Evolutionary conservation across 306 rosid species (phyloP), one percentile per base, ranked within the genome.

Genomic region (Calophaca sinica): DNA sequence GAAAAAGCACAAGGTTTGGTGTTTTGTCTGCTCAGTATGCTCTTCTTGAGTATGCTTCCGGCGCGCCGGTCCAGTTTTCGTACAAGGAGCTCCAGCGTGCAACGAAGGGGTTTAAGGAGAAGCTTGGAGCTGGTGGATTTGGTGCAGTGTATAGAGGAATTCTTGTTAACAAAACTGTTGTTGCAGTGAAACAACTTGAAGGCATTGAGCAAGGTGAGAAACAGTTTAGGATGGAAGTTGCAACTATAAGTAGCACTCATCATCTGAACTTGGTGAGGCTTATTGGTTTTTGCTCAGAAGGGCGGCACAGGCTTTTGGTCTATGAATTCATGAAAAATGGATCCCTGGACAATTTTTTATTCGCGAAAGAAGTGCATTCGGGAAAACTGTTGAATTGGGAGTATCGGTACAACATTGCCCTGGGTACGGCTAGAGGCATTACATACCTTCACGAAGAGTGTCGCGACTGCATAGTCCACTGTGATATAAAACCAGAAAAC

Each of bases 31-130:
- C 90, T 54, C 89, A 89, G 9, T 87, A 90, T 69, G 91, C 94
- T n/a, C 96, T 94, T 70, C 91, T 94, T 41, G 98, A 94, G 86
- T 94, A 94, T 85, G 98, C 98, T 49, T 94, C 98, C 5, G 93
- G 98, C 12, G 98, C 97, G 0, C 97, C 98, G 0, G 87, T 90
- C 41, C 97, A 94, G 85, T 94, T 94, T 80, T 79, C 89, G 1
- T 87, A 79, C 70, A 91, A 82, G 84, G 96, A 94, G 42, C 96
- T 94, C 14, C 87, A 86, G 73, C 90, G 88, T 3, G 76, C 88
- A 1, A 91, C 98, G 0, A 90, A 90, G 49, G 96, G 96, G 38
- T 91, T 89, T 86, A 87, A 84, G 87, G 98, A 94, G 74, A 89
- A 87, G 86, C 97, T 94, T 28, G 98, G 98, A 58, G 91, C 86